A percentile compares a stretch with the other conserved stretches of the same genome.
phyloP scores from a whole-genome alignment of 306 rosid species.

The Hippophae rhamnoides region DNA sequence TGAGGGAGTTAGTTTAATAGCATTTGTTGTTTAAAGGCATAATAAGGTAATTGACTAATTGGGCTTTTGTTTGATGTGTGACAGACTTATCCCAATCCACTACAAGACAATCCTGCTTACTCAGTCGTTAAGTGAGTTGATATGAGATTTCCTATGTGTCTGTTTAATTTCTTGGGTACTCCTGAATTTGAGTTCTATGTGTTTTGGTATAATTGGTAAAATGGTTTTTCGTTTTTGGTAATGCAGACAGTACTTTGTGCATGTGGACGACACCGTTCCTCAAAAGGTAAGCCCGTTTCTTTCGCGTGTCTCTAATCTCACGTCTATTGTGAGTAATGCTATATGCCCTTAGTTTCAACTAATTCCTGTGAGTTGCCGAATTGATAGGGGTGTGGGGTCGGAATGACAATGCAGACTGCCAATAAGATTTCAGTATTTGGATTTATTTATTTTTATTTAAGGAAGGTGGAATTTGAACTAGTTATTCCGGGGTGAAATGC shows the following conservation, averaged over 20 bases:
- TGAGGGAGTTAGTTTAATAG: neutral
- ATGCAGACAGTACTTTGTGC: slow-evolving; percentile 88
- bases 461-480: too few relatives aligned
- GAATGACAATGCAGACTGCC: too few relatives aligned
- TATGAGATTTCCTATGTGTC: neutral
- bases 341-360: too few relatives aligned
- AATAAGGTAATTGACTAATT: neutral
- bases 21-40: neutral
- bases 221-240: slow-evolving; percentile 8
- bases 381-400: too few relatives aligned
- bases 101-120: slow-evolving; percentile 87
- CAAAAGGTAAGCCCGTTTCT: slow-evolving; percentile 42
- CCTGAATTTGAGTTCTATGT: neutral
- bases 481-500: too few relatives aligned
- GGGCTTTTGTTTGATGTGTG: slow-evolving; percentile 15
- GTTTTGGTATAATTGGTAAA: neutral
- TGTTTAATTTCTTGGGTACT: neutral
- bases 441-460: too few relatives aligned
- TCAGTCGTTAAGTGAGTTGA: slow-evolving; percentile 78
- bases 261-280: slow-evolving; percentile 75
- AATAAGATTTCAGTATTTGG: too few relatives aligned
- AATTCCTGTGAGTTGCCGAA: too few relatives aligned
- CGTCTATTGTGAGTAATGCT: too few relatives aligned
- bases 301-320: too few relatives aligned
- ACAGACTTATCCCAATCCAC: slow-evolving; percentile 75